Evolutionary conservation across 1,284 basidiomycete species (phyloP), one percentile per base, ranked within the genome.

Genomic region (Hemileia vastatrix): DNA sequence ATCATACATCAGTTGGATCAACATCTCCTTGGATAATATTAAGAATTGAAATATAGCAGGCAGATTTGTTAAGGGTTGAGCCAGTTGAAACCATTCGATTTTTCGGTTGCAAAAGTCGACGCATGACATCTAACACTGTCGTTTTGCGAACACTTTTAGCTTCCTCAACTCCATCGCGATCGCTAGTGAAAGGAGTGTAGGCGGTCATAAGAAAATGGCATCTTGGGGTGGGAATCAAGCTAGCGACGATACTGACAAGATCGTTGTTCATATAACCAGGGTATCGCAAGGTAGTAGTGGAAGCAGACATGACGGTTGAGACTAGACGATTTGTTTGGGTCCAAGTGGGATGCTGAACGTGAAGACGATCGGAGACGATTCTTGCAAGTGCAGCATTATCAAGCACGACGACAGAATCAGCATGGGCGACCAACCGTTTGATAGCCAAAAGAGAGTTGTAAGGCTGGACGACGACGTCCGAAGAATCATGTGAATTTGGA

Each of bases 261-360:
- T 99, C 94, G 72, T 98, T 99, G 81, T 98, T 98, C 94, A 97
- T 98, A 78, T 98, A 98, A 55, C 91, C 90, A 0, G 95, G 95
- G 78, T 96, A 98, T 69, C 95, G 85, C 23, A 99, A 82, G 15
- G 95, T 98, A 71, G 94, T 91, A 0, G 94, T 99, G 65, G 91
- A 94, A 2, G 94, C 94, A 8, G 94, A 88, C 83, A 96, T 94
- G 54, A 95, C 91, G 1, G 92, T 95, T 1, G 92, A 86, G 0
- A 90, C 88, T 90, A 95, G 59, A 11, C 31, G 24, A 76, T 96
- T 96, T 1, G 91, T 94, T 76, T 95, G 92, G 73, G 90, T 86
- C 74, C 96, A 96, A 48, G 86, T 87, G 8, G 93, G 88, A 31
- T 90, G 91, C 71, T 93, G 88, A 0, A 90, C 80, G 71, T 96